Conservation (phyloP, 2,329 filamentous ascomycete genomes). For the Fusarium sterilihyphosum region DNA sequence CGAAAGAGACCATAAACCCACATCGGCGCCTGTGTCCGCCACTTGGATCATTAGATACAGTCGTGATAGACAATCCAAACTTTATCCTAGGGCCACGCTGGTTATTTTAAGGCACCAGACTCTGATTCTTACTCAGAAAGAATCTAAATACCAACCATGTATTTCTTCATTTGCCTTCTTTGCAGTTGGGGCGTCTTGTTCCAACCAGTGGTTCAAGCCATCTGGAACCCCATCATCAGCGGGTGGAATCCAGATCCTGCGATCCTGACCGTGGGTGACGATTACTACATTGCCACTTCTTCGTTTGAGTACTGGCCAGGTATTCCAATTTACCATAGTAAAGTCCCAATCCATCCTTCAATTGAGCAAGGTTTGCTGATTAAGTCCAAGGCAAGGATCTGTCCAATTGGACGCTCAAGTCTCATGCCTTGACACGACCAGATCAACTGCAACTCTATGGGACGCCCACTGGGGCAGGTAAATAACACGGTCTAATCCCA, state of each 20-base stretch:
- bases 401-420: not conserved
- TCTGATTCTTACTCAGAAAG: no score
- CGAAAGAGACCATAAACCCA: accelerated
- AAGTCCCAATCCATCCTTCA: not conserved
- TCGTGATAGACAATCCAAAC: not conserved
- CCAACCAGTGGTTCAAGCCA: not conserved
- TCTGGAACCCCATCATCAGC: not conserved
- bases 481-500: no score
- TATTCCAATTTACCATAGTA: not conserved
- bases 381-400: not conserved
- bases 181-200: not conserved
- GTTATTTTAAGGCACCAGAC: not conserved
- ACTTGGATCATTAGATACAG: not conserved
- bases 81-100: not conserved
- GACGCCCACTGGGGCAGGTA: not conserved
- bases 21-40: no score
- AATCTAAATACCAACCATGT: not conserved
- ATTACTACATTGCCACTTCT: not conserved
- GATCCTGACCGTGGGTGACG: not conserved
- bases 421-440: not conserved
- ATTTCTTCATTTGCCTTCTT: not conserved
- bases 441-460: not conserved
- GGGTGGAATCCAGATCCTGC: not conserved
- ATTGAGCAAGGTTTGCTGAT: not conserved
- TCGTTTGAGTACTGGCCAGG: not conserved